Percentiles rank a stretch among this genome's conserved stretches.
These are phyloP conservation scores for Viola odorata DNA, from an alignment of 345 rosid genomes.

Conservation along the genomic window DNA sequence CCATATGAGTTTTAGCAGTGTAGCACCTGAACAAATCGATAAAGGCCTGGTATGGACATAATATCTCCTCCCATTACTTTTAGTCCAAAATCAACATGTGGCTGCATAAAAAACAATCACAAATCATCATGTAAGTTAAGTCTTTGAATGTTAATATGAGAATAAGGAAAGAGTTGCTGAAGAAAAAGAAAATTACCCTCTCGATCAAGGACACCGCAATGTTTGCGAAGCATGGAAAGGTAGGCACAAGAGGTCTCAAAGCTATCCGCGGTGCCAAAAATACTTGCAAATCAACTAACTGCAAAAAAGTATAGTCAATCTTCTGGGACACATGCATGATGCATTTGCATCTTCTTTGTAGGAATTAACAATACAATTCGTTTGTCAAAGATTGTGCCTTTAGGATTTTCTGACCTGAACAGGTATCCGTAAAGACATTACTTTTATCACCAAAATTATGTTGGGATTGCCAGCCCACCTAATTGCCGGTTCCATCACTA, in stretches of 20 bases:
- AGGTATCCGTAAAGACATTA: conserved; percentile 39
- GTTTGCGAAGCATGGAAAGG: conserved; percentile 68
- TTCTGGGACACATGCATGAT: neutral
- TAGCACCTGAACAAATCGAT: conserved; percentile 79
- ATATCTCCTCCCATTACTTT: conserved; percentile 70
- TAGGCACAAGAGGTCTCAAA: conserved; percentile 68
- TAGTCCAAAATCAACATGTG: conserved; percentile 70
- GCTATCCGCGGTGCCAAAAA: conserved; percentile 46
- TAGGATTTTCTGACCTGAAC: conserved; percentile 49
- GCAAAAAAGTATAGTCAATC: conserved; percentile 23
- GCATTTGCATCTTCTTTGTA: neutral
- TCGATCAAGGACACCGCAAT: conserved; percentile 58
- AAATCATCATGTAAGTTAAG: neutral
- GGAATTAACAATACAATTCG: conserved; percentile 5
- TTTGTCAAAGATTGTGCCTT: neutral
- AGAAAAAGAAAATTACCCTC: conserved; percentile 33
- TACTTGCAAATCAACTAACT: conserved; percentile 66
- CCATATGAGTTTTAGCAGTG: conserved; percentile 35
- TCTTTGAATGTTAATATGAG: too few species aligned
- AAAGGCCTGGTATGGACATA: conserved; percentile 77
- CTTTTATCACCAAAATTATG: conserved; percentile 51
- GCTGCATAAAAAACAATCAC: conserved; percentile 35
- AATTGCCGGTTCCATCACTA: conserved; percentile 62
- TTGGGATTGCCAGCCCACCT: conserved; percentile 83
- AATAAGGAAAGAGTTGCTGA: too few species aligned